Percentiles rank a stretch among this genome's conserved stretches.
Conservation (phyloP, 2,329 filamentous ascomycete species). For the Sclerotiophoma versabilis region DNA sequence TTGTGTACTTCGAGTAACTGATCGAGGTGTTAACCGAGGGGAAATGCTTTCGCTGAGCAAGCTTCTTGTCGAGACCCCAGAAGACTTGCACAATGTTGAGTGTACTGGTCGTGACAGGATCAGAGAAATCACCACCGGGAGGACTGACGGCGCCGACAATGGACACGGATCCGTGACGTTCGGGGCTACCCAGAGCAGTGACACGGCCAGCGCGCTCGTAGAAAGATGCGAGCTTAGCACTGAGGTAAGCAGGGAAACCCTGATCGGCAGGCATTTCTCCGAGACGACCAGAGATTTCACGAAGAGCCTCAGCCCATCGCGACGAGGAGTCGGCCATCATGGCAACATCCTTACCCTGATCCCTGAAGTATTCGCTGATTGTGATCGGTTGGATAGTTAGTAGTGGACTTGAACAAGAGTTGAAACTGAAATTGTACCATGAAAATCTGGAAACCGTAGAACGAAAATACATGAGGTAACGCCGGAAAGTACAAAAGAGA, state of each 20-base stretch:
- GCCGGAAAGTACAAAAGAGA: no score
- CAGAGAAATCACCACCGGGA: constrained; percentile 98
- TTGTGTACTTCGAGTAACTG: constrained; percentile 97
- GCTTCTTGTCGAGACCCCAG: constrained; percentile 99
- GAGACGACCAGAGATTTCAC: constrained; percentile 97
- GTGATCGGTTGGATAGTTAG: constrained; percentile 65
- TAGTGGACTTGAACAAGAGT: neutral
- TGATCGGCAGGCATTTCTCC: constrained; percentile 99
- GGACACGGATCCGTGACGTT: constrained; percentile 89
- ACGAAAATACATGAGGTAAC: no score
- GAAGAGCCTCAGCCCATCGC: constrained; percentile 96
- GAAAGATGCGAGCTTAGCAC: constrained; percentile 97
- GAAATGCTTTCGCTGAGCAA: constrained; percentile 98
- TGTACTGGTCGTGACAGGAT: constrained; percentile 92
- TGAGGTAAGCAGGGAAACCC: constrained; percentile 97
- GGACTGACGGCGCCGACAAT: constrained; percentile 98
- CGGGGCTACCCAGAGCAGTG: constrained; percentile 83
- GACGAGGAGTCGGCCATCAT: constrained; percentile 99
- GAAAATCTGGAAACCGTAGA: no score
- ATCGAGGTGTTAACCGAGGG: constrained; percentile 94
- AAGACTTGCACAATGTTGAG: constrained; percentile 98
- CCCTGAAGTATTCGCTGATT: constrained; percentile 94
- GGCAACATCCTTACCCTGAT: constrained; percentile 95
- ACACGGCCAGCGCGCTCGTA: constrained; percentile 97
- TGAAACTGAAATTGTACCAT: no score